Percentiles rank a stretch among this genome's conserved stretches.
These are phyloP conservation scores for Mycena pura DNA, from an alignment of 768 basidiomycete species.

Conservation along the genomic window DNA sequence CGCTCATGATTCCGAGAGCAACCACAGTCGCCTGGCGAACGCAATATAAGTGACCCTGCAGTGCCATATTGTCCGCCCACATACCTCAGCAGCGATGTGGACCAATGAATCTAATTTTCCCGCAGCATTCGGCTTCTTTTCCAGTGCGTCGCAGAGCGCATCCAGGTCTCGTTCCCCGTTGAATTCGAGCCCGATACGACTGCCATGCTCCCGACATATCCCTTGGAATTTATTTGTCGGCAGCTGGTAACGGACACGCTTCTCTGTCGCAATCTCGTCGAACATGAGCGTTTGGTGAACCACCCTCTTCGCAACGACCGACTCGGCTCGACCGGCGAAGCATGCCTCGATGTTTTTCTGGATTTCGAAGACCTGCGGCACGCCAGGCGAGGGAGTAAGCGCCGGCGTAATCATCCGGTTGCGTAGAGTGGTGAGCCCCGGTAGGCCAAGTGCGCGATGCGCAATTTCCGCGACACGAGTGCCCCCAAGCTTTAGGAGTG, in stretches of 20 bases:
- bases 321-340: background rate
- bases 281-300: constrained; percentile 3
- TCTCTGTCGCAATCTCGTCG: constrained; percentile 3
- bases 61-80: too few species aligned
- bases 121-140: background rate
- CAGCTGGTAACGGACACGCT: constrained; percentile 1
- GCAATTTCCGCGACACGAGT: background rate
- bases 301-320: background rate
- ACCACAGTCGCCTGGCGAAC: constrained; percentile 29
- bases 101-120: background rate
- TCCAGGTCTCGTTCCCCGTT: constrained; percentile 28
- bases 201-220: background rate
- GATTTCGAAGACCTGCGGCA: background rate
- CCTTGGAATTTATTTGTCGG: background rate
- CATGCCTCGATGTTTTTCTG: background rate
- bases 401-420: background rate
- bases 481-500: background rate
- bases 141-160: constrained; percentile 2
- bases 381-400: background rate
- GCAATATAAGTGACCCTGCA: background rate
- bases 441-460: background rate
- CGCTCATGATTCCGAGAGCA: constrained; percentile 27
- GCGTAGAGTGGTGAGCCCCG: background rate
- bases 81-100: background rate
- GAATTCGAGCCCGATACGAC: constrained; percentile 25